Conservation (phyloP, 305 asterid genomes). For the Andrographis paniculata region DNA sequence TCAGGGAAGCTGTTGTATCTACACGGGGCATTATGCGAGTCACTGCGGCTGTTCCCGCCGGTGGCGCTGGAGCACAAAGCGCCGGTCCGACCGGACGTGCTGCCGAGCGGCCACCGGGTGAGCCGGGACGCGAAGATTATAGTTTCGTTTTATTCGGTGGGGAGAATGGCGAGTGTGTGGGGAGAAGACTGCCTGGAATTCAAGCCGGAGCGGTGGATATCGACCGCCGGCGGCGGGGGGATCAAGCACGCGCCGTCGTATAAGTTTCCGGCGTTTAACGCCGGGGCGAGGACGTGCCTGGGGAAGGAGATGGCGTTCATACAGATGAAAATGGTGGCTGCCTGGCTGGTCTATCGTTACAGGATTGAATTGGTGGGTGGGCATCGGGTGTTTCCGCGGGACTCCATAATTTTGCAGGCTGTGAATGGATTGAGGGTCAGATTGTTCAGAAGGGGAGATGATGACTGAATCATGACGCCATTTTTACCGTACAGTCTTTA, state of each 20-base stretch:
- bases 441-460: conserved; percentile 10
- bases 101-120: conserved; percentile 22
- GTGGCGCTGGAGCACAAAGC: conserved; percentile 27
- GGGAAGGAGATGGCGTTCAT: conserved; percentile 26
- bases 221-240: conserved; percentile 16
- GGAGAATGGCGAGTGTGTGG: conserved; percentile 23
- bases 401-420: conserved; percentile 22
- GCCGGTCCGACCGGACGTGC: conserved; percentile 14
- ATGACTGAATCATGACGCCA: too few species aligned
- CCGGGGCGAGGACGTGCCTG: conserved; percentile 23
- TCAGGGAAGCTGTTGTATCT: conserved; percentile 19
- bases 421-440: conserved; percentile 20
- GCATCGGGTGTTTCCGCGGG: conserved; percentile 15
- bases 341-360: conserved; percentile 12
- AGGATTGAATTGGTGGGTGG: conserved; percentile 10
- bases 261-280: conserved; percentile 23
- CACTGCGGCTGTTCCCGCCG: conserved; percentile 26
- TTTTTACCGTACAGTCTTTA: too few species aligned
- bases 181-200: conserved; percentile 24
- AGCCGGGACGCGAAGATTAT: conserved; percentile 11
- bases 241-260: conserved; percentile 22
- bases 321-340: conserved; percentile 27
- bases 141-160: conserved; percentile 22
- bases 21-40: conserved; percentile 26
- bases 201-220: conserved; percentile 23